These are phyloP conservation scores for Acorus gramineus DNA, from an alignment of 106 monocot species.

Conservation along the genomic window DNA sequence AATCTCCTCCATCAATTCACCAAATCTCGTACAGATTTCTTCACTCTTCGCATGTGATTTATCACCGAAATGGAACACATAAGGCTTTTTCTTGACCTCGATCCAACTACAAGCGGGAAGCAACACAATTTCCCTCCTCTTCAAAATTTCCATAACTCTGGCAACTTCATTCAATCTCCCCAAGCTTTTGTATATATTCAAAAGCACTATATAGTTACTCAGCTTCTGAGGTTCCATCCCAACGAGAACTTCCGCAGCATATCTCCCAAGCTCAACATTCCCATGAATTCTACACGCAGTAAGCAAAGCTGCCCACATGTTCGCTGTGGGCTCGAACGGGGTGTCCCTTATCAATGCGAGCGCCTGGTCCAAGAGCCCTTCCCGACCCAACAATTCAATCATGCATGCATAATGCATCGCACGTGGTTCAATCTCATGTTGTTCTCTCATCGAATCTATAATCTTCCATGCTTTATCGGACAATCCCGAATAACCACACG, in stretches of 20 bases:
- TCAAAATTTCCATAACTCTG: slow-evolving; percentile 41
- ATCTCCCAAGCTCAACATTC: slow-evolving; percentile 65
- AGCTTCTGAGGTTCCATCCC: slow-evolving; percentile 72
- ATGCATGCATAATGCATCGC: slow-evolving; percentile 90
- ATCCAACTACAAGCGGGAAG: slow-evolving; percentile 78
- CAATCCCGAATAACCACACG: slow-evolving; percentile 64
- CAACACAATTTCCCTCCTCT: slow-evolving; percentile 44
- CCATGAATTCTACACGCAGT: slow-evolving; percentile 80
- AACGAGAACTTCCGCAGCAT: slow-evolving; percentile 71
- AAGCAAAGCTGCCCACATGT: slow-evolving; percentile 95
- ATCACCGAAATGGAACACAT: slow-evolving; percentile 61
- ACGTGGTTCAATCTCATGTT: slow-evolving; percentile 42
- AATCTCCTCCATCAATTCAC: slow-evolving; percentile 48
- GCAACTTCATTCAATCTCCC: slow-evolving; percentile 49
- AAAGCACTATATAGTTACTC: slow-evolving; percentile 71
- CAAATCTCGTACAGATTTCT: slow-evolving; percentile 55
- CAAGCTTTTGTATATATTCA: slow-evolving; percentile 53
- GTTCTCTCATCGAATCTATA: slow-evolving; percentile 49
- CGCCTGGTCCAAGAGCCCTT: slow-evolving; percentile 75
- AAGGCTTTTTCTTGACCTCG: slow-evolving; percentile 58
- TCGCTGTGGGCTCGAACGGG: slow-evolving; percentile 55
- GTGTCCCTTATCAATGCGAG: slow-evolving; percentile 51
- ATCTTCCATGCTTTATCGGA: slow-evolving; percentile 54
- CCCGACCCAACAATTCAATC: slow-evolving; percentile 73
- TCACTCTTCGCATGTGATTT: slow-evolving; percentile 47